phyloP scores from a whole-genome alignment of 2,329 filamentous ascomycete genomes.

The Penicillium corylophilum region DNA sequence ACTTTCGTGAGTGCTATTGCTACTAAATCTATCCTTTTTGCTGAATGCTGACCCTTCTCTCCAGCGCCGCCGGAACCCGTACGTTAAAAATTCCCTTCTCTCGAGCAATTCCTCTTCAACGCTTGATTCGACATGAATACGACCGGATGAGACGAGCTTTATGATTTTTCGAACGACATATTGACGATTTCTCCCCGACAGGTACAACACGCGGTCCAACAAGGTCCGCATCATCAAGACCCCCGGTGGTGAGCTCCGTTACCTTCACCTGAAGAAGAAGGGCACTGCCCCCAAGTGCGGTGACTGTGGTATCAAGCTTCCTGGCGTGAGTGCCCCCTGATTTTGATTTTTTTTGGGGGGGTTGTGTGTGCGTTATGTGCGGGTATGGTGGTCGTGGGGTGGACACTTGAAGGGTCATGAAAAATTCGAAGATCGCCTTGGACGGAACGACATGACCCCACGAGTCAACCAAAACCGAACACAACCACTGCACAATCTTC shows the following conservation, averaged over 20 bases:
- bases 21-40: not conserved
- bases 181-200: conserved; percentile 46
- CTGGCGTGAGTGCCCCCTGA: conserved; percentile 74
- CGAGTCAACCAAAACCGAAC: conserved; percentile 10
- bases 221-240: conserved; percentile 95
- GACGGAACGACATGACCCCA: conserved; percentile 6
- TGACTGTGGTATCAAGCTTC: conserved; percentile 97
- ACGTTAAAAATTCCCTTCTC: conserved; percentile 48
- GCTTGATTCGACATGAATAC: conserved; percentile 20
- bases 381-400: conserved; percentile 14
- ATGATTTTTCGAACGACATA: conserved; percentile 20
- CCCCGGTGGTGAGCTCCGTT: conserved; percentile 89
- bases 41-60: conserved; percentile 29
- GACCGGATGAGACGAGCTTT: conserved; percentile 9
- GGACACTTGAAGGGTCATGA: conserved; percentile 13
- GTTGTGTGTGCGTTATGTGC: conserved; percentile 15
- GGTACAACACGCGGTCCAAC: conserved; percentile 99
- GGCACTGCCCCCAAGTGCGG: conserved; percentile 98
- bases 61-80: conserved; percentile 77
- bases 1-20: conserved; percentile 44
- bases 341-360: conserved; percentile 14
- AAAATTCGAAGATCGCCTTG: conserved; percentile 7
- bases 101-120: conserved; percentile 20
- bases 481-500: conserved; percentile 5
- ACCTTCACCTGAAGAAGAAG: conserved; percentile 99